phyloP scores from a whole-genome alignment of 352 stramenopile species.

The Phytophthora pseudosyringae region DNA sequence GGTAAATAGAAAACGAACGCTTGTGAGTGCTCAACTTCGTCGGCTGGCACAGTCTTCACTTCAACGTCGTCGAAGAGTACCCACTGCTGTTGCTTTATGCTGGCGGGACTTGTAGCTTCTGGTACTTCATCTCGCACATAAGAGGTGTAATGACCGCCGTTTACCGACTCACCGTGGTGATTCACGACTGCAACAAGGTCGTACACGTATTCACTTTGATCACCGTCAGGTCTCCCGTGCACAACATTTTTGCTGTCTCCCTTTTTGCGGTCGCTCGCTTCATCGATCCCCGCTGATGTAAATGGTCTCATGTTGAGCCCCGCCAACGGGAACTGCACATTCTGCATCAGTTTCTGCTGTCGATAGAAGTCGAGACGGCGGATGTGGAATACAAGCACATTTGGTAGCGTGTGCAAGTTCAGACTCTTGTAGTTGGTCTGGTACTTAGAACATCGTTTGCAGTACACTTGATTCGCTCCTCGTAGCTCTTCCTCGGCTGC shows the following conservation, averaged over 20 bases:
- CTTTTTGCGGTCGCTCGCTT: constrained; percentile 32
- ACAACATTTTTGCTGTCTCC: constrained; percentile 6
- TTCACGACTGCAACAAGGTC: constrained; percentile 68
- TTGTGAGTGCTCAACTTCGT: constrained; percentile 56
- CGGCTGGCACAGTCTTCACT: constrained; percentile 42
- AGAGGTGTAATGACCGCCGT: constrained; percentile 77
- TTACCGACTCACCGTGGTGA: constrained; percentile 72
- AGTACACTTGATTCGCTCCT: constrained; percentile 74
- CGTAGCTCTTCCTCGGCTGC: constrained; percentile 61
- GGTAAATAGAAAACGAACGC: constrained; percentile 44
- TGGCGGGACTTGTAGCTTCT: not conserved
- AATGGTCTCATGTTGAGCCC: constrained; percentile 50
- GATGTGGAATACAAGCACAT: constrained; percentile 79
- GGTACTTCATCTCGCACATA: constrained; percentile 40
- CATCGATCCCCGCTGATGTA: constrained; percentile 24
- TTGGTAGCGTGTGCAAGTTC: constrained; percentile 64
- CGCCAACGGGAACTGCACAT: constrained; percentile 60
- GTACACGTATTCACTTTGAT: constrained; percentile 52
- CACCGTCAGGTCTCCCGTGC: constrained; percentile 12
- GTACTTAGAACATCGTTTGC: constrained; percentile 58
- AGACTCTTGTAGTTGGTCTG: constrained; percentile 68
- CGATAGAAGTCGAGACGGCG: constrained; percentile 76
- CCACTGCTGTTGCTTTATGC: constrained; percentile 42
- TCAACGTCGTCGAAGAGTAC: constrained; percentile 68
- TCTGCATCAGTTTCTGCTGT: constrained; percentile 59